These are phyloP conservation scores for Ogataea pignaliae DNA, from an alignment of 805 yeast species.

Conservation along the genomic window DNA sequence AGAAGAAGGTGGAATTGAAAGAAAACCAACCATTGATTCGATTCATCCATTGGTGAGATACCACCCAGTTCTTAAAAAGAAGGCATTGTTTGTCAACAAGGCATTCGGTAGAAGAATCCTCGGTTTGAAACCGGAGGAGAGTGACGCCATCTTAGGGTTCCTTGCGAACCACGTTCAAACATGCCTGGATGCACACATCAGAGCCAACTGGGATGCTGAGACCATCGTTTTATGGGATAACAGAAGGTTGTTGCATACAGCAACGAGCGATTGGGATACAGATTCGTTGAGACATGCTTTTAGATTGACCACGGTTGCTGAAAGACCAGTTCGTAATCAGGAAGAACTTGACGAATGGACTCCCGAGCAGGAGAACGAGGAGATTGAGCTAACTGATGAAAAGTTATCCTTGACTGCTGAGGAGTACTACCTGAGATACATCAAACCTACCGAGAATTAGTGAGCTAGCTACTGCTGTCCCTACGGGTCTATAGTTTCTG, in stretches of 20 bases:
- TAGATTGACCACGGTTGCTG: conserved; percentile 66
- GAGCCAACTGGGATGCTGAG: conserved; percentile 62
- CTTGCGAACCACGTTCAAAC: conserved; percentile 46
- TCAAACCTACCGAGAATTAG: no score
- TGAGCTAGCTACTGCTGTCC: background rate
- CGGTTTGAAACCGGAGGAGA: conserved; percentile 66
- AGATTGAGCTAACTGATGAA: background rate
- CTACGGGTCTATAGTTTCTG: background rate
- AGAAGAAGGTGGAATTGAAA: conserved; percentile 50
- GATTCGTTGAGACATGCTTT: conserved; percentile 65
- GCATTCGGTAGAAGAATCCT: conserved; percentile 61
- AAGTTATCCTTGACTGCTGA: conserved; percentile 27
- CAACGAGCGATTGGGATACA: conserved; percentile 60
- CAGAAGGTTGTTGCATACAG: conserved; percentile 60
- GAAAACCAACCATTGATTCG: conserved; percentile 55
- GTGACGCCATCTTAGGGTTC: conserved; percentile 51
- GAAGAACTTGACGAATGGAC: conserved; percentile 21
- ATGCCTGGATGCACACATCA: conserved; percentile 52
- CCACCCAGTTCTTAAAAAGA: conserved; percentile 63
- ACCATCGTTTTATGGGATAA: conserved; percentile 73
- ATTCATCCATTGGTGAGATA: conserved; percentile 62
- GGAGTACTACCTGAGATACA: conserved; percentile 2
- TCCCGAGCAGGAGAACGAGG: conserved; percentile 13
- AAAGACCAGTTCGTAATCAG: conserved; percentile 43
- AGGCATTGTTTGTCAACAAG: conserved; percentile 48